Evolutionary conservation across 192 early-diverging fungal genomes (phyloP).

Genomic region (Backusella tuberculispora): DNA sequence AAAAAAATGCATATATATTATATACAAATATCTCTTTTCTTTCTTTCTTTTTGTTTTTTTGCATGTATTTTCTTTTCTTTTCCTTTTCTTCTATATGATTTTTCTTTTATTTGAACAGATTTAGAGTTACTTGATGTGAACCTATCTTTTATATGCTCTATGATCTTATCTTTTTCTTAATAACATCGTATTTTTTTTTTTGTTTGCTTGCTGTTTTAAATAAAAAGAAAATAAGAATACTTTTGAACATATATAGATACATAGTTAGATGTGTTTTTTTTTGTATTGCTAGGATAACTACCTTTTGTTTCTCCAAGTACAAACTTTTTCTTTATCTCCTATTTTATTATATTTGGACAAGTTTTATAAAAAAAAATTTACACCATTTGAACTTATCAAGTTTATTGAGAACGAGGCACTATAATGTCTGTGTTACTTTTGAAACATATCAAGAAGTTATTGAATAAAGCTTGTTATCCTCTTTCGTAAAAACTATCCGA

Average conservation of each 20-base stretch:
- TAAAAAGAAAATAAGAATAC: neutral
- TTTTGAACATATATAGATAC: neutral
- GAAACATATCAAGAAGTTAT: neutral
- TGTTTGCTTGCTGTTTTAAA: neutral
- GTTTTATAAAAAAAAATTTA: neutral
- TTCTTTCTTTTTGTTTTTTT: conserved; percentile 4
- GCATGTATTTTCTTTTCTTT: neutral
- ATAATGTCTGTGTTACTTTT: neutral
- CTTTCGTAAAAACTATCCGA: neutral
- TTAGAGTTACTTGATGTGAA: neutral
- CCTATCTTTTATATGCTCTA: neutral
- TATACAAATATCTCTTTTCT: neutral
- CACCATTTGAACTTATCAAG: neutral
- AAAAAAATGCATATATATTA: neutral
- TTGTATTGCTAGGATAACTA: neutral
- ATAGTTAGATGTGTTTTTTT: neutral
- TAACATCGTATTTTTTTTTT: neutral
- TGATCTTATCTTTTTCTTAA: neutral
- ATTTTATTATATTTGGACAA: neutral
- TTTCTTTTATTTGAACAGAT: neutral
- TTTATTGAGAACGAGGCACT: neutral
- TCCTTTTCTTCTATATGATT: too few species aligned
- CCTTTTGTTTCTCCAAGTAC: neutral
- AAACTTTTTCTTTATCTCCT: neutral
- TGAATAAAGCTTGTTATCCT: neutral